Percentiles rank a stretch among this genome's conserved stretches.
These are phyloP conservation scores for Hericium rajendrae DNA, from an alignment of 768 basidiomycete genomes.

Conservation along the genomic window DNA sequence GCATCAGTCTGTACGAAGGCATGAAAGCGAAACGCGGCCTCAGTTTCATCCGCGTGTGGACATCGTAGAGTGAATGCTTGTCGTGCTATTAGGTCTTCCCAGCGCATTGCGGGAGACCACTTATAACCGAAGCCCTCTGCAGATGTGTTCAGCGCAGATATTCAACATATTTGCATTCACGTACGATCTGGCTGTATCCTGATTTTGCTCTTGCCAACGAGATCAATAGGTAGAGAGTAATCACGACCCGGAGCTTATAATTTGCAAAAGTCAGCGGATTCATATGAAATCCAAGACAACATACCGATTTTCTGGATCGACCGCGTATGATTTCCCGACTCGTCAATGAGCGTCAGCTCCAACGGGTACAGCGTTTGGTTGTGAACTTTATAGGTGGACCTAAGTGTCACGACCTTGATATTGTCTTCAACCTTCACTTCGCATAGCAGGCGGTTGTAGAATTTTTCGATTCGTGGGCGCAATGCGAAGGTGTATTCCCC, in stretches of 20 bases:
- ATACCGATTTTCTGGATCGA: slow-evolving; percentile 74
- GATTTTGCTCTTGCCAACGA: slow-evolving; percentile 72
- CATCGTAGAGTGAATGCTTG: slow-evolving; percentile 74
- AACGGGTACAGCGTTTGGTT: slow-evolving; percentile 88
- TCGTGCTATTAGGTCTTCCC: slow-evolving; percentile 75
- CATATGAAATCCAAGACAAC: slow-evolving; percentile 10
- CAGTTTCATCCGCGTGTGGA: slow-evolving; percentile 66
- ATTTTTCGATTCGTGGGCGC: slow-evolving; percentile 68
- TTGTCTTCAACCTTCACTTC: slow-evolving; percentile 87
- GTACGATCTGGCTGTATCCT: slow-evolving; percentile 88
- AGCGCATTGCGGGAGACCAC: slow-evolving; percentile 82
- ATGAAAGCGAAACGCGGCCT: slow-evolving; percentile 92
- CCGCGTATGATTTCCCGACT: slow-evolving; percentile 69
- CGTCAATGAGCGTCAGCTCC: slow-evolving; percentile 85
- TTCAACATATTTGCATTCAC: slow-evolving; percentile 19
- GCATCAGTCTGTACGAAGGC: slow-evolving; percentile 77
- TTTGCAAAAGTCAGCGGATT: background rate
- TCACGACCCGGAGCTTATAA: slow-evolving; percentile 68
- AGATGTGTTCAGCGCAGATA: background rate
- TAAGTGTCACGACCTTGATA: slow-evolving; percentile 87
- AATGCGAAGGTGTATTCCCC: slow-evolving; percentile 85
- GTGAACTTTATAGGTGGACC: slow-evolving; percentile 87
- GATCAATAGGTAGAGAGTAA: slow-evolving; percentile 84
- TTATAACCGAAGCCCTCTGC: slow-evolving; percentile 93
- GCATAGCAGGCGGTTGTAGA: slow-evolving; percentile 74